Evolutionary conservation across 257 asterid species (phyloP), one percentile per base, ranked within the genome.

Genomic region (Verbascum thapsus): DNA sequence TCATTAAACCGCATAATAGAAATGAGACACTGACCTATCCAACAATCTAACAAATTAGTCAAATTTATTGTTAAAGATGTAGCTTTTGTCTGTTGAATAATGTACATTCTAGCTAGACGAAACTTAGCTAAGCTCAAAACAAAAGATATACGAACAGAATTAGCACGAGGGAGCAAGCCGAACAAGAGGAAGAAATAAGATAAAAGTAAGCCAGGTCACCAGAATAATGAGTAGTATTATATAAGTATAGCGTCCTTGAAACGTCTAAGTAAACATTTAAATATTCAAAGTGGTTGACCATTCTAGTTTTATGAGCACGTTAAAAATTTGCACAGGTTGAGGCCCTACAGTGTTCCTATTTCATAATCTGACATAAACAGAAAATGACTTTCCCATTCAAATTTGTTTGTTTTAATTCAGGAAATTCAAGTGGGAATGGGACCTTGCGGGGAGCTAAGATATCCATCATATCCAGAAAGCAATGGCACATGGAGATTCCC

Each of bases 361-460:
- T 67, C 58, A 58, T 50, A 52, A 16, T 64, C 30, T 61, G 23
- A 63, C 13, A 10, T 26, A 30, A 43, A 32, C 19, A 73, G 64
- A 30, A 61, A 54, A 69, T 13, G 50, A 42, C 69, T 48, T 51
- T 59, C 66, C 69, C 47, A 66, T 58, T 39, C 60, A 37, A 18
- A 61, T 72, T 19, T 51, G 32, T 67, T 34, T 42, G 18, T 20
- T n/a, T 19, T 47, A 69, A 59, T 81, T 81, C 79, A 85, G 98
- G 98, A 88, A 70, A 65, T 91, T 22, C 98, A 91, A 85, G 96
- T 91, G 48, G 96, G 98, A 7, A 72, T 92, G 95, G 98, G 98
- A 55, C 98, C 98, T 20, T 86, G 96, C 61, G 97, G 96, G 67
- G 97, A 92, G 80, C 83, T 89, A 43, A 89, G 98, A 79, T 92